phyloP scores from a whole-genome alignment of 2,329 filamentous ascomycete species.

The Aspergillus sp. region DNA sequence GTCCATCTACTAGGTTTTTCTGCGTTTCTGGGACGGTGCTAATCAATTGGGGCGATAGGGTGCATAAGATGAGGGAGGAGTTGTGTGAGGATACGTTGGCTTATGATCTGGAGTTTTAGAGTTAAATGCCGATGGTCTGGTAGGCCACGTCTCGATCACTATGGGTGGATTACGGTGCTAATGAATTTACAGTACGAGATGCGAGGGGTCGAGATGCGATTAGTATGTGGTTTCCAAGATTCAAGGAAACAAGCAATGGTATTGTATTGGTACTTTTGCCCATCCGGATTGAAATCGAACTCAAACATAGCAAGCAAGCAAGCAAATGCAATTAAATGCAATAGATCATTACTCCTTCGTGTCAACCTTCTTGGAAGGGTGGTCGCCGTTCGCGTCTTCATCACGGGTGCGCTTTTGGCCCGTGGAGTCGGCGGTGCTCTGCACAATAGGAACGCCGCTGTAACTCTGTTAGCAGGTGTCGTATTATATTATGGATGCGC shows the following conservation, averaged over 20 bases:
- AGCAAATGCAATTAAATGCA: conserved; percentile 2
- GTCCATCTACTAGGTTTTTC: no score
- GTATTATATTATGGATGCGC: not conserved
- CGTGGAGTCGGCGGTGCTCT: conserved; percentile 32
- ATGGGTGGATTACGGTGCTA: not conserved
- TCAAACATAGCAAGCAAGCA: not conserved
- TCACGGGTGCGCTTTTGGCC: conserved; percentile 50
- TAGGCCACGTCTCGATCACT: not conserved
- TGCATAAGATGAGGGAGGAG: conserved; percentile 41
- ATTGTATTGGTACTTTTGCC: conserved; percentile 4
- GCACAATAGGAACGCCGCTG: conserved; percentile 47
- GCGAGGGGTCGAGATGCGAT: no score
- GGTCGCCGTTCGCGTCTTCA: conserved; percentile 39
- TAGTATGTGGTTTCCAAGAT: no score
- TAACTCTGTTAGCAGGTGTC: conserved; percentile 16
- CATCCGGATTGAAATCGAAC: not conserved
- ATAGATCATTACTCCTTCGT: conserved; percentile 38
- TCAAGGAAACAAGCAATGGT: not conserved
- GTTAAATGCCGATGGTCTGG: not conserved
- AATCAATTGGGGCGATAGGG: conserved; percentile 24
- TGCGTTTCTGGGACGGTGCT: no score
- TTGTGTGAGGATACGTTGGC: conserved; percentile 44
- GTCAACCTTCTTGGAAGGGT: conserved; percentile 51
- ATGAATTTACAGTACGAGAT: not conserved
- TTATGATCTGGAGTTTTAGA: conserved; percentile 41